These are phyloP conservation scores for Mollisiaceae sp. DNA, from an alignment of 2,329 filamentous ascomycete species.

Conservation along the genomic window DNA sequence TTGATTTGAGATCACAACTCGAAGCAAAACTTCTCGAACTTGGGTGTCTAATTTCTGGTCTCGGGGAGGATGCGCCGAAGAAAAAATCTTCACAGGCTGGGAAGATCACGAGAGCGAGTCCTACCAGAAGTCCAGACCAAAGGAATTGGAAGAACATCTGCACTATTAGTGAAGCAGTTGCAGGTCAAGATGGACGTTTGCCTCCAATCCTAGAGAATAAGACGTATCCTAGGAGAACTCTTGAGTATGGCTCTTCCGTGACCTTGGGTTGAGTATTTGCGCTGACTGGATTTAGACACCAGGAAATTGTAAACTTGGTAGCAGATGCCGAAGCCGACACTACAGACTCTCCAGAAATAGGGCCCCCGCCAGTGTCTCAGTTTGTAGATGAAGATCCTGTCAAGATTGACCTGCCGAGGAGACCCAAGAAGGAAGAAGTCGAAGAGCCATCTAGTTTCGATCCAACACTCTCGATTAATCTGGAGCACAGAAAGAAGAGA, in stretches of 20 bases:
- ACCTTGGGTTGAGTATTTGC: not conserved
- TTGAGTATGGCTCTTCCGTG: constrained; percentile 59
- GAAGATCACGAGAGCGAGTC: constrained; percentile 43
- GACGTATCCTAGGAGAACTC: constrained; percentile 67
- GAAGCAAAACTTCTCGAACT: constrained; percentile 76
- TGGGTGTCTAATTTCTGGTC: constrained; percentile 66
- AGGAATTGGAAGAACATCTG: constrained; percentile 56
- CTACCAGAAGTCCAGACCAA: constrained; percentile 54
- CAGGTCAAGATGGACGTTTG: constrained; percentile 50
- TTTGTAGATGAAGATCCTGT: constrained; percentile 62
- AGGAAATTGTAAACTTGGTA: constrained; percentile 39
- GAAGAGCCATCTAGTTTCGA: constrained; percentile 33
- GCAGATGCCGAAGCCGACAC: constrained; percentile 41
- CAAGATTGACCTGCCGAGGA: constrained; percentile 56
- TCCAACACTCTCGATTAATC: constrained; percentile 38
- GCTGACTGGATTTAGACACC: constrained; percentile 34
- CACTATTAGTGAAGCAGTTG: constrained; percentile 43
- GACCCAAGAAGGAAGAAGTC: constrained; percentile 21
- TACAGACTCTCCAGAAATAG: constrained; percentile 71
- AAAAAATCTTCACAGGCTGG: constrained; percentile 50
- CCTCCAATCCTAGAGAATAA: constrained; percentile 75
- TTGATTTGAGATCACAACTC: constrained; percentile 72
- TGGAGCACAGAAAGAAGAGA: constrained; percentile 43
- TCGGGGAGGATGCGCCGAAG: constrained; percentile 64
- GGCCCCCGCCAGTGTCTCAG: constrained; percentile 64